Evolutionary conservation across 1,139 yeast species (phyloP).

Genomic region (Yamadazyma blattariae): DNA sequence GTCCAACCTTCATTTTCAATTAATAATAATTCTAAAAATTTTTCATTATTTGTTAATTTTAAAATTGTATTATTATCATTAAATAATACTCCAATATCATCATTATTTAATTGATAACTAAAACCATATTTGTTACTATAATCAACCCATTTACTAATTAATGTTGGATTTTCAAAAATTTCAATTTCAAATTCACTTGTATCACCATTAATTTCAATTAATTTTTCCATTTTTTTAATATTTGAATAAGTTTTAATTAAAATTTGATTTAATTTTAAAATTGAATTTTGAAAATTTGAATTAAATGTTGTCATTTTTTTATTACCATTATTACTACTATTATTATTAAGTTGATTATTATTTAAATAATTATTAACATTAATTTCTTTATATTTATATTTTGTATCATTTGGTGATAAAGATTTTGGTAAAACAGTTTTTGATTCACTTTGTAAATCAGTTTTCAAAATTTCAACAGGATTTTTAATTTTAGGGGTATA

Average conservation of each 20-base stretch:
- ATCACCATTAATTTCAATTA: slow-evolving; percentile 32
- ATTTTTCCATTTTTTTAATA: slow-evolving; percentile 38
- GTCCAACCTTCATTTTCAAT: slow-evolving; percentile 72
- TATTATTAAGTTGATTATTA: neutral
- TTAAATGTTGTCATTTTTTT: slow-evolving; percentile 42
- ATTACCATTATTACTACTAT: neutral
- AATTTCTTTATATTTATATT: slow-evolving; percentile 80
- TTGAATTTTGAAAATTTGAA: slow-evolving; percentile 38
- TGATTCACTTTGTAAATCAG: slow-evolving; percentile 71
- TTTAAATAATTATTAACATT: slow-evolving; percentile 28
- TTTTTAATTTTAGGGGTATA: slow-evolving; percentile 52
- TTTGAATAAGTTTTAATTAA: slow-evolving; percentile 42
- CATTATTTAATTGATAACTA: slow-evolving; percentile 87
- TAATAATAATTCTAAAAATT: slow-evolving; percentile 60
- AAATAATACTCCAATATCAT: slow-evolving; percentile 88
- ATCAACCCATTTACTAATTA: slow-evolving; percentile 96
- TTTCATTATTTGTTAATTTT: slow-evolving; percentile 60
- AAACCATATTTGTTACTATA: slow-evolving; percentile 95
- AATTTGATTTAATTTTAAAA: slow-evolving; percentile 35
- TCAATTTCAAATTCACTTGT: slow-evolving; percentile 39
- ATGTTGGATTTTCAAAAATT: slow-evolving; percentile 59
- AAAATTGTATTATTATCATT: slow-evolving; percentile 80
- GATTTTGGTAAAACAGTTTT: slow-evolving; percentile 78
- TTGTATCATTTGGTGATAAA: slow-evolving; percentile 89
- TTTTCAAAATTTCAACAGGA: slow-evolving; percentile 68